Percentiles rank a stretch among this genome's conserved stretches.
Conservation (phyloP, 192 early-diverging fungal species). For the Coemansia asiatica region DNA sequence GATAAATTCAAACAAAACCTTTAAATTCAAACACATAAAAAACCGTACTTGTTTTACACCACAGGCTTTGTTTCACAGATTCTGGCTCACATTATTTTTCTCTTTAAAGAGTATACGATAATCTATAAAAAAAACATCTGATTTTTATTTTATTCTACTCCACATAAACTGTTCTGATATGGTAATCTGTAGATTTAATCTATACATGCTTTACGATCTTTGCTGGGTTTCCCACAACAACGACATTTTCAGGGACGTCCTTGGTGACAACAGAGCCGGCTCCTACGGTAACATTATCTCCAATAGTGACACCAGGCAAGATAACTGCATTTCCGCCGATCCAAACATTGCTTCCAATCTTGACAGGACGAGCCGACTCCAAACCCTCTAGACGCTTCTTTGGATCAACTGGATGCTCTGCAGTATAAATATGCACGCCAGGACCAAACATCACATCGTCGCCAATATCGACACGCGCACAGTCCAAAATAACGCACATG, state of each 20-base stretch:
- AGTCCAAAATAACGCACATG: slow-evolving; percentile 74
- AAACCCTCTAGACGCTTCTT: slow-evolving; percentile 14
- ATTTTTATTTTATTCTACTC: slow-evolving; percentile 6
- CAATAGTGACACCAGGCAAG: slow-evolving; percentile 85
- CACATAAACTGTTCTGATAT: too few species aligned
- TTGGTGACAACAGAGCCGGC: slow-evolving; percentile 90
- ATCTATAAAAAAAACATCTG: slow-evolving; percentile 11
- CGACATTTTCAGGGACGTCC: slow-evolving; percentile 71
- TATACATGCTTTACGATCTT: slow-evolving; percentile 64
- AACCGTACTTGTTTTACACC: neutral
- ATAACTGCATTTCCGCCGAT: slow-evolving; percentile 80
- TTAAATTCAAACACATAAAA: neutral
- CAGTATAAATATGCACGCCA: slow-evolving; percentile 72
- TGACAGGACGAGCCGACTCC: slow-evolving; percentile 30
- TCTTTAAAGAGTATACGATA: slow-evolving; percentile 5
- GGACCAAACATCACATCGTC: slow-evolving; percentile 74
- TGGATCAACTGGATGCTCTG: slow-evolving; percentile 72
- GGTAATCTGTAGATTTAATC: neutral
- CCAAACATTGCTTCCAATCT: slow-evolving; percentile 88
- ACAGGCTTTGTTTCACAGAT: neutral
- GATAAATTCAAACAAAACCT: slow-evolving; percentile 5
- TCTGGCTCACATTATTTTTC: neutral
- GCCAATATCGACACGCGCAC: slow-evolving; percentile 70
- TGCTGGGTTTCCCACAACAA: slow-evolving; percentile 89
- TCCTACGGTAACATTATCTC: slow-evolving; percentile 69